Evolutionary conservation across 2,329 filamentous ascomycete genomes (phyloP), one percentile per base, ranked within the genome.

Genomic region (Drechslera avenae): DNA sequence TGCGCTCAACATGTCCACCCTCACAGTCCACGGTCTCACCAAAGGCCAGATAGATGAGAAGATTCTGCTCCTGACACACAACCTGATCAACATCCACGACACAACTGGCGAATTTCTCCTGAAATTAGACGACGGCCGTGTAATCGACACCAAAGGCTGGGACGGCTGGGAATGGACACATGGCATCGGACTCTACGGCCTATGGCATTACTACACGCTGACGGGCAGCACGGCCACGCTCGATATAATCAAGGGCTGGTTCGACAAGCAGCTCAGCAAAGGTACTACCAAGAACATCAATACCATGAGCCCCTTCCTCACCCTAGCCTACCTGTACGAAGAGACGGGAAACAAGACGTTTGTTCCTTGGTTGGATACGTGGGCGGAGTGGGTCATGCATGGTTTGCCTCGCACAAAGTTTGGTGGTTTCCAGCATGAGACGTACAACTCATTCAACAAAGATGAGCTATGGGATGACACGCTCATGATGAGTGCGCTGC

Each of bases 61-160:
- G 51, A 86, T 92, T 67, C 78, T 83, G 32, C 78, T 84, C 14
- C 79, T 92, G 51, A 91, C 90, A 62, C 75, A 87, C 67, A 89
- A 89, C 65, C 79, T 93, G 34, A 81, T 92, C 69, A 89, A 89
- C 73, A 91, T 92, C 74, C 84, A 85, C 64, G 89, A 93, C 75
- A 81, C 80, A 32, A 89, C 86, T 0, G 89, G 89, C 41, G 81
- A 89, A 65, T 92, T 91, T 70, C 79, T 92, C 18, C 77, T 91
- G 52, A 84, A 79, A 16, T 80, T 93, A 30, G 78, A 81, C 2
- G 88, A 92, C 63, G 89, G 89, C 50, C 83, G 87, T 30, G 78
- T 91, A 41, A 91, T 93, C 66, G 89, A 92, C 73, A 91, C 89
- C 50, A 93, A 93, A 73, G 88, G 88, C 50, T 93, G 89, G 89